These are phyloP conservation scores for Kodamaea nitidulidarum DNA, from an alignment of 805 yeast species.

Conservation along the genomic window DNA sequence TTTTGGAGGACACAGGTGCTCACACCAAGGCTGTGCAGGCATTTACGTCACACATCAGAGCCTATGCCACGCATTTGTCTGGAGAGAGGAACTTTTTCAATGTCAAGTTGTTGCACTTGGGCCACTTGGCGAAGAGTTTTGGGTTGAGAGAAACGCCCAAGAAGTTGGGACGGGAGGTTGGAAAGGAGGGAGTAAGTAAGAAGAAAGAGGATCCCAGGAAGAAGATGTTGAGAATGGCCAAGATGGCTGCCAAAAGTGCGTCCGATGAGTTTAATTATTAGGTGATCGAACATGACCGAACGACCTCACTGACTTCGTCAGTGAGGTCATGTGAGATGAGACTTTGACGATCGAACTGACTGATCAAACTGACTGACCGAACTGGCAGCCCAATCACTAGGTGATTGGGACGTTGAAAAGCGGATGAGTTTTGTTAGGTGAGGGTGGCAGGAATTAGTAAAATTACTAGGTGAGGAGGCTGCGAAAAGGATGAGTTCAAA, in stretches of 20 bases:
- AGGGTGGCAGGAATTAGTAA: no score
- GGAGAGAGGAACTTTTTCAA: constrained; percentile 78
- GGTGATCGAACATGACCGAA: background rate
- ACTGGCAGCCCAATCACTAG: no score
- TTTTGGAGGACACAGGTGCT: constrained; percentile 60
- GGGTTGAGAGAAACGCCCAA: constrained; percentile 94
- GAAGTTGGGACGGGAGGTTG: constrained; percentile 50
- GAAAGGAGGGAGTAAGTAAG: constrained; percentile 13
- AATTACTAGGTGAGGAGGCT: no score
- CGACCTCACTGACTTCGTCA: no score
- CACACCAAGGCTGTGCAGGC: constrained; percentile 73
- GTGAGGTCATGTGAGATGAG: background rate
- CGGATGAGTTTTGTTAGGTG: no score
- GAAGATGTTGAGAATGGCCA: constrained; percentile 74
- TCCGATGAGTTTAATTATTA: constrained; percentile 71
- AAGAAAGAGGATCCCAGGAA: constrained; percentile 64
- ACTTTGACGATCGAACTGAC: no score
- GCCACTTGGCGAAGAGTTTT: constrained; percentile 93
- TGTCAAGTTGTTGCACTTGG: constrained; percentile 79
- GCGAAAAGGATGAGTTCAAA: no score
- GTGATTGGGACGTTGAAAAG: no score
- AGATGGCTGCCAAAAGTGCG: constrained; percentile 57
- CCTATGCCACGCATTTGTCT: constrained; percentile 91
- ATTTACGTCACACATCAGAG: constrained; percentile 85
- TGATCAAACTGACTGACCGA: no score